Percentiles rank a stretch among this genome's conserved stretches.
Evolutionary conservation across 2,329 filamentous ascomycete genomes (phyloP).

Genomic region (Aspergillus brasiliensis): DNA sequence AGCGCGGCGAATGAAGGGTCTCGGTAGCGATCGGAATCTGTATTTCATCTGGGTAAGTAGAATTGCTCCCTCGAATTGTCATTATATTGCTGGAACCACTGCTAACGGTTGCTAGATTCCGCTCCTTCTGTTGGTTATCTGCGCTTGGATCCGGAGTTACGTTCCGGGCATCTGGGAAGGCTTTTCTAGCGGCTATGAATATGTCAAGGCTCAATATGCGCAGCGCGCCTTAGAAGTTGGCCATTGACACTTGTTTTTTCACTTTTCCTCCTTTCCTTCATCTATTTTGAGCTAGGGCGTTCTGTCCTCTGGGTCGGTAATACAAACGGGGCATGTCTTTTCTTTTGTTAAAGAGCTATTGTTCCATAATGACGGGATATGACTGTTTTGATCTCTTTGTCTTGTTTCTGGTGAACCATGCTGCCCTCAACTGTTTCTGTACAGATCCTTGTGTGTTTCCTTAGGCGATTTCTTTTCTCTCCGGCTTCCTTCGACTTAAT

Average conservation of each 20-base stretch:
- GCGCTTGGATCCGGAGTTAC: conserved; percentile 48
- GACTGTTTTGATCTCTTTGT: conserved; percentile 17
- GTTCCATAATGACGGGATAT: conserved; percentile 38
- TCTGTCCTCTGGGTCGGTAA: conserved; percentile 20
- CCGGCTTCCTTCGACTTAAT: background rate
- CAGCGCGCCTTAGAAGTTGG: conserved; percentile 37
- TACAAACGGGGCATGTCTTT: conserved; percentile 19
- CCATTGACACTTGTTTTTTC: conserved; percentile 26
- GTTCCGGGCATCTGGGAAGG: conserved; percentile 46
- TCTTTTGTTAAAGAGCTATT: conserved; percentile 20
- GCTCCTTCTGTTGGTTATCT: conserved; percentile 48
- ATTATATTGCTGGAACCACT: conserved; percentile 3
- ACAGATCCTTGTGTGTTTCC: conserved; percentile 2
- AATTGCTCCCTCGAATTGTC: background rate
- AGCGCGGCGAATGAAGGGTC: conserved; percentile 50
- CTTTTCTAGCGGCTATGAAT: conserved; percentile 41
- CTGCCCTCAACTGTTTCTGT: background rate
- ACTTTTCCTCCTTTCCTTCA: conserved; percentile 16
- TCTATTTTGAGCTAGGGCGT: conserved; percentile 30
- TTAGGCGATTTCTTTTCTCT: background rate
- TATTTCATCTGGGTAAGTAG: conserved; percentile 56
- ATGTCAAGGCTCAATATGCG: conserved; percentile 39
- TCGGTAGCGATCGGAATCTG: conserved; percentile 54
- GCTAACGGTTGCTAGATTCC: conserved; percentile 45
- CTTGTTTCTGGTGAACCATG: conserved; percentile 10